Evolutionary conservation across 164 flowering plant species (phyloP).

Genomic region (Paratinospora sagittata): DNA sequence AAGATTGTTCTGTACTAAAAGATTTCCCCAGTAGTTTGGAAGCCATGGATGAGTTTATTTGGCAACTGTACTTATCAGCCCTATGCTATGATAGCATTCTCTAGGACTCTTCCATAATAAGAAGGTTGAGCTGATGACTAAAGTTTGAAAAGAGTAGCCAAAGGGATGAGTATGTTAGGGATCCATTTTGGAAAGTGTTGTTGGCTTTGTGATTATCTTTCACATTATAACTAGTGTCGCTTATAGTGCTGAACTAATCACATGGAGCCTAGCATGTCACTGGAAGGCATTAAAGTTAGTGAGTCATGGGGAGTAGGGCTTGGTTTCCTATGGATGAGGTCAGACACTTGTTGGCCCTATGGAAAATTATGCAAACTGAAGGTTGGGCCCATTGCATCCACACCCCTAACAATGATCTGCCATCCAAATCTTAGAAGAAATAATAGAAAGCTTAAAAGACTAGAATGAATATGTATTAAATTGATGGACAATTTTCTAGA

Average conservation of each 20-base stretch:
- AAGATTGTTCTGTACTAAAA: not conserved
- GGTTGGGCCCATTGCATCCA: not conserved
- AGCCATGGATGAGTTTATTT: not conserved
- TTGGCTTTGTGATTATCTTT: not conserved
- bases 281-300: not conserved
- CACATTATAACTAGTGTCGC: too few relatives aligned
- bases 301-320: too few relatives aligned
- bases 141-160: not conserved
- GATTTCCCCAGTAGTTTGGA: not conserved
- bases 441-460: not conserved
- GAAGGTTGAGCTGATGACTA: not conserved
- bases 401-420: not conserved
- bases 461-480: not conserved
- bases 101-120: not conserved
- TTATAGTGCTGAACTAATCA: not conserved
- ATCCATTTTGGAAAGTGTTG: not conserved
- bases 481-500: not conserved
- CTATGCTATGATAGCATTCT: not conserved
- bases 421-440: not conserved
- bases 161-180: not conserved
- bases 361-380: not conserved
- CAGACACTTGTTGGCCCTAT: not conserved
- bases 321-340: too few relatives aligned
- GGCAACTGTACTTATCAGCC: not conserved
- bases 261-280: not conserved